Base-by-base conservation (phyloP, 352 stramenopile genomes). In the Elongisporangium prolatum region DNA sequence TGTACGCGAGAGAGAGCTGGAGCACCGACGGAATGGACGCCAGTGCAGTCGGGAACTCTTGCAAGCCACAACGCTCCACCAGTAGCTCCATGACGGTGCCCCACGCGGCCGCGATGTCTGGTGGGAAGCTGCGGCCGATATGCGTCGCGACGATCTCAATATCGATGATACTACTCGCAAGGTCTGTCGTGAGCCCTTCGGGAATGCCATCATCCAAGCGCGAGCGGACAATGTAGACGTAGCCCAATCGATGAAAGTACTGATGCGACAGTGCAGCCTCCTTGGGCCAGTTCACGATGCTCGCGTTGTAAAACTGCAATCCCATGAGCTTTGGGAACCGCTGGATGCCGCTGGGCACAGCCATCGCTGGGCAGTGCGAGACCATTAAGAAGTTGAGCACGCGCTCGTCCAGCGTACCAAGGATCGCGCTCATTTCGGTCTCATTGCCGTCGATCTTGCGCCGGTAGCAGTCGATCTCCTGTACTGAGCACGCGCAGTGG, bases 281-380 rank as follows among this genome's bases (percentile, higher is more conserved):
- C 2, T 21, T 57, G 4, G 63, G 16, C 74, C 74, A 84, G 8
- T 69, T 22, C 3, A 64, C 18, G 21, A 84, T 50, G 0, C 67
- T 70, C 17, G 64, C 59, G 58, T 84, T 84, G 61, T 81, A 81
- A 51, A 84, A 57, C 52, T 84, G 69, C 28, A 84, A 51, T n/a
- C 57, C 60, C 9, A 73, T 56, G 5, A 84, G 63, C 13, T 67
- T 72, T 11, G 16, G 18, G 18, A 84, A 79, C 3, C 16, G 48
- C 8, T 61, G 67, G 52, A 81, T 68, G 1, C 69, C 25, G 8
- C 53, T 22, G 0, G 72, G 54, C 48, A 84, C 56, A 4, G 50
- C 40, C 14, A 84, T 37, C 1, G 57, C 59, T 0, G 64, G 54
- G n/a, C 72, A 84, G 47, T 80, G 72, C 8, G 72, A 67, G 38